These are phyloP conservation scores for Xylaria sp. DNA, from an alignment of 2,329 filamentous ascomycete species.

Conservation along the genomic window DNA sequence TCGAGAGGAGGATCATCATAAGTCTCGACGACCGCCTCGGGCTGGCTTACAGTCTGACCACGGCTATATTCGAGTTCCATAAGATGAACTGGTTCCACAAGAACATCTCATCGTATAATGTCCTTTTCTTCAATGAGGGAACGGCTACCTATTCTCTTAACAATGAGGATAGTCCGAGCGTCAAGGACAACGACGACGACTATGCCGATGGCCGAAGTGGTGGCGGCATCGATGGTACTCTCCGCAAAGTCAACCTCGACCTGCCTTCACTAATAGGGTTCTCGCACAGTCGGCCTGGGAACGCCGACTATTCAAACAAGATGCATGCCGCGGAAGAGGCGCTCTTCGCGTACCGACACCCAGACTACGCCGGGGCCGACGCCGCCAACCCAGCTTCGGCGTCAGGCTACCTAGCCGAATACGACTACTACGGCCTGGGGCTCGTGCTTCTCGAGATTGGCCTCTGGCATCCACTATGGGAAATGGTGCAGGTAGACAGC, in stretches of 20 bases:
- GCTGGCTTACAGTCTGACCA: neutral
- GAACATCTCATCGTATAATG: neutral
- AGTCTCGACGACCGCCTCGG: neutral
- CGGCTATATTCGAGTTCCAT: neutral
- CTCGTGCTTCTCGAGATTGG: conserved; percentile 7
- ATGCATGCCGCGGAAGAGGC: neutral
- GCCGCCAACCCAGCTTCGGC: neutral
- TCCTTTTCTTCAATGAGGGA: neutral
- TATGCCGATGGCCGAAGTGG: no score
- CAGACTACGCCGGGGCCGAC: neutral
- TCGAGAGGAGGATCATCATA: neutral
- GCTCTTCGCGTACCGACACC: conserved; percentile 1
- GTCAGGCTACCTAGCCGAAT: neutral
- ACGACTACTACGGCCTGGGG: conserved; percentile 11
- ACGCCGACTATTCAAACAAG: neutral
- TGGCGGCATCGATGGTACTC: neutral
- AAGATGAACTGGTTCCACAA: conserved; percentile 1
- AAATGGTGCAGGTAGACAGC: neutral
- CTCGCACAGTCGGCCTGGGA: neutral
- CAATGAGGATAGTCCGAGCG: neutral
- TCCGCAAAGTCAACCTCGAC: neutral
- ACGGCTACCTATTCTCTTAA: neutral
- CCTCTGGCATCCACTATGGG: neutral
- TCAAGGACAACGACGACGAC: neutral
- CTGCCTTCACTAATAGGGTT: neutral